A percentile compares a stretch with the other conserved stretches of the same genome.
These are phyloP conservation scores for Syzygium malaccense DNA, from an alignment of 441 rosid species.

Conservation along the genomic window DNA sequence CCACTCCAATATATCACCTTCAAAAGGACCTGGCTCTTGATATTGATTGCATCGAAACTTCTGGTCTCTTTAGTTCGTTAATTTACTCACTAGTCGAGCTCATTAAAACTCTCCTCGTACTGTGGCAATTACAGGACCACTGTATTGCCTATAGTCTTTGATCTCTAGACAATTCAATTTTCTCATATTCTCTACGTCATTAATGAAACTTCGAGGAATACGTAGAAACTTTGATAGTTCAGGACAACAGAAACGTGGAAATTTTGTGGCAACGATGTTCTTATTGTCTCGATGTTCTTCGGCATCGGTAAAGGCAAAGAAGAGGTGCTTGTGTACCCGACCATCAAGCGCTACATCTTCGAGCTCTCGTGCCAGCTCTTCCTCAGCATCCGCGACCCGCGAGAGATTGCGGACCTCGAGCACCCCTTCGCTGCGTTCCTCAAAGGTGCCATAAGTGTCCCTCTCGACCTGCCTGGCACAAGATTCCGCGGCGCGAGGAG, in stretches of 20 bases:
- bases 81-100: not conserved
- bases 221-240: not conserved
- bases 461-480: conserved; percentile 9
- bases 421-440: not conserved
- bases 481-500: conserved; percentile 2
- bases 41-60: not conserved
- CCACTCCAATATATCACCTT: too few species aligned
- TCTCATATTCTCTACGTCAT: not conserved
- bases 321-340: conserved; percentile 1
- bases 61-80: not conserved
- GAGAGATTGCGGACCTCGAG: conserved; percentile 1
- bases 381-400: conserved; percentile 8
- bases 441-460: not conserved
- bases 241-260: not conserved
- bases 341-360: not conserved
- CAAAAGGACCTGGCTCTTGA: too few species aligned
- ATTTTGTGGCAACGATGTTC: not conserved
- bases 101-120: not conserved
- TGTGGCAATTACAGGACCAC: not conserved
- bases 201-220: not conserved
- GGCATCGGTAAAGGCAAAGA: not conserved
- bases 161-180: not conserved
- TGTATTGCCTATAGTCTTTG: not conserved
- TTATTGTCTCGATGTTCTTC: not conserved
- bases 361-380: conserved; percentile 5